Conservation (phyloP, 345 rosid species). For the Gossypium ekmanianum region DNA sequence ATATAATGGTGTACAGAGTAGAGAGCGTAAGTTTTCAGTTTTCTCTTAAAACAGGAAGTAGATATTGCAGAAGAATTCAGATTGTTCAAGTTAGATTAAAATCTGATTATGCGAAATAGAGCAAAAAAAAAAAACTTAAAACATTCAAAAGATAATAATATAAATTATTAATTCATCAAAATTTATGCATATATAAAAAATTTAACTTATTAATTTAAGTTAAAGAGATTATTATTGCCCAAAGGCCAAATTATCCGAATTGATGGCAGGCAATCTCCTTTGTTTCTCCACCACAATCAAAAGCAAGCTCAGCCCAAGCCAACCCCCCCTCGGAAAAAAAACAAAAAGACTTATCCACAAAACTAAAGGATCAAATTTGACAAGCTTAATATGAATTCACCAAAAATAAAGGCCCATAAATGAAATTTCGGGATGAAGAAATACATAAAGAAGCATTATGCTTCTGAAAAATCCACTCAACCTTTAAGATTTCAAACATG, state of each 20-base stretch:
- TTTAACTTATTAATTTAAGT: not conserved
- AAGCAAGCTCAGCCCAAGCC: not conserved
- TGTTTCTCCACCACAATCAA: conserved; percentile 2
- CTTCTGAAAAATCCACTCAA: not conserved
- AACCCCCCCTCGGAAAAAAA: not conserved
- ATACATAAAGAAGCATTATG: not conserved
- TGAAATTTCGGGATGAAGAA: not conserved
- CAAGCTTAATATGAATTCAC: not conserved
- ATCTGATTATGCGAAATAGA: too few relatives aligned
- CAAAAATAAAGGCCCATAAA: not conserved
- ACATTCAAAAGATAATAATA: too few relatives aligned
- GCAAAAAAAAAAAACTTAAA: too few relatives aligned
- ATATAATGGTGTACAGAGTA: too few relatives aligned
- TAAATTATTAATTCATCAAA: too few relatives aligned
- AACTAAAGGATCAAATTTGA: conserved; percentile 16
- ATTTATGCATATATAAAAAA: too few relatives aligned
- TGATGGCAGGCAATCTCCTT: not conserved
- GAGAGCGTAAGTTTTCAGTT: too few relatives aligned
- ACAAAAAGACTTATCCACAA: conserved; percentile 30
- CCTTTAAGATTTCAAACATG: conserved; percentile 19
- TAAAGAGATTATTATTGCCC: not conserved
- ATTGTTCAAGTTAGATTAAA: not conserved
- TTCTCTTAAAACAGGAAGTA: not conserved
- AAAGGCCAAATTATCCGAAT: not conserved
- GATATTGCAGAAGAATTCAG: not conserved